Evolutionary conservation across 768 basidiomycete species (phyloP).

Genomic region (Tylopilus plumbeoviolaceoides): DNA sequence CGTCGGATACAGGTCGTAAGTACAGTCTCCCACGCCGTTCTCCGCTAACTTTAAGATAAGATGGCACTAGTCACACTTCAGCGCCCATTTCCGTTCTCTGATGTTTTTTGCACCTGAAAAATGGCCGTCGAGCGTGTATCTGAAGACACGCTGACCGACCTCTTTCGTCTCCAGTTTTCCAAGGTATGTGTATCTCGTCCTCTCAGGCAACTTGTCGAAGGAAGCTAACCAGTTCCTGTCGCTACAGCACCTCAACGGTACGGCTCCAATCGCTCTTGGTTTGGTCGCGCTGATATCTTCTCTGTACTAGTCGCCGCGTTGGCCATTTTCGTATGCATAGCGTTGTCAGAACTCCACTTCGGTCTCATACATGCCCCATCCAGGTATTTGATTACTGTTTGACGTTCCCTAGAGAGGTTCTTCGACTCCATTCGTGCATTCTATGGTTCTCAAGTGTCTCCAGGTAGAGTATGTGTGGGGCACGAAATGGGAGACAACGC

Average conservation of each 20-base stretch:
- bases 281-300: not conserved
- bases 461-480: slow-evolving; percentile 25
- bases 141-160: slow-evolving; percentile 6
- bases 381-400: slow-evolving; percentile 23
- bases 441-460: not conserved
- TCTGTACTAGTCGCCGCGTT: slow-evolving; percentile 16
- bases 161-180: slow-evolving; percentile 16
- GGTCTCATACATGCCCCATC: not conserved
- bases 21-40: no score
- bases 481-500: slow-evolving; percentile 19
- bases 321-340: slow-evolving; percentile 13
- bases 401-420: slow-evolving; percentile 22
- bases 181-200: slow-evolving; percentile 11
- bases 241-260: slow-evolving; percentile 21
- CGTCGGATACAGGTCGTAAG: no score
- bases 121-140: slow-evolving; percentile 7
- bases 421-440: not conserved
- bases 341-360: not conserved
- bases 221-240: not conserved
- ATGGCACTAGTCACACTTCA: not conserved
- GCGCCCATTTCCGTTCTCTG: no score
- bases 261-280: not conserved
- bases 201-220: not conserved
- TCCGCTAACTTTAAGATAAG: no score
- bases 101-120: not conserved